Evolutionary conservation across 495 filamentous ascomycete species (phyloP).

Genomic region (Hypomontagnella monticulosa): DNA sequence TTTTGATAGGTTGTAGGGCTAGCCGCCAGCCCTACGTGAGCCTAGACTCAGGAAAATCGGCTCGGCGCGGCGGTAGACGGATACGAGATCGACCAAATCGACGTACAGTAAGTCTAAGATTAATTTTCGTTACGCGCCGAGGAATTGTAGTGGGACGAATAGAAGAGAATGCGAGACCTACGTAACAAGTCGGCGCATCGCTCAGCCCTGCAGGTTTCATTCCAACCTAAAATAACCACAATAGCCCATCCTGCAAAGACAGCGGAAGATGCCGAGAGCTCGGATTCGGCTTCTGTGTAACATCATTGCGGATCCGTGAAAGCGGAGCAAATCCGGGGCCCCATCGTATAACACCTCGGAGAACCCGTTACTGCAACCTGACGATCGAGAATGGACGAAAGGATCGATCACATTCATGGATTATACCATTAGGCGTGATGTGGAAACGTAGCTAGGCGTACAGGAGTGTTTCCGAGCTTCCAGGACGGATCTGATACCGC

Average conservation of each 20-base stretch:
- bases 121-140: not conserved
- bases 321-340: constrained; percentile 21
- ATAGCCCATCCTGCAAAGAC: not conserved
- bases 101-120: not conserved
- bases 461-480: not conserved
- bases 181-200: not conserved
- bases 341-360: constrained; percentile 11
- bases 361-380: not conserved
- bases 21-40: constrained; percentile 39
- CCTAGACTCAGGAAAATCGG: constrained; percentile 11
- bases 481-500: not conserved
- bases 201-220: constrained; percentile 14
- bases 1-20: constrained; percentile 24
- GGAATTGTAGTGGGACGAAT: not conserved
- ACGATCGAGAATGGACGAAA: constrained; percentile 4
- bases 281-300: constrained; percentile 39
- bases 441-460: not conserved
- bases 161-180: constrained; percentile 6
- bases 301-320: constrained; percentile 32
- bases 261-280: constrained; percentile 22
- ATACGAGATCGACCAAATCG: not conserved
- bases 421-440: constrained; percentile 6
- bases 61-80: constrained; percentile 16
- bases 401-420: not conserved
- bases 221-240: constrained; percentile 6